Evolutionary conservation across 2,329 filamentous ascomycete genomes (phyloP), one percentile per base, ranked within the genome.

Genomic region (Colletotrichum caudatum): DNA sequence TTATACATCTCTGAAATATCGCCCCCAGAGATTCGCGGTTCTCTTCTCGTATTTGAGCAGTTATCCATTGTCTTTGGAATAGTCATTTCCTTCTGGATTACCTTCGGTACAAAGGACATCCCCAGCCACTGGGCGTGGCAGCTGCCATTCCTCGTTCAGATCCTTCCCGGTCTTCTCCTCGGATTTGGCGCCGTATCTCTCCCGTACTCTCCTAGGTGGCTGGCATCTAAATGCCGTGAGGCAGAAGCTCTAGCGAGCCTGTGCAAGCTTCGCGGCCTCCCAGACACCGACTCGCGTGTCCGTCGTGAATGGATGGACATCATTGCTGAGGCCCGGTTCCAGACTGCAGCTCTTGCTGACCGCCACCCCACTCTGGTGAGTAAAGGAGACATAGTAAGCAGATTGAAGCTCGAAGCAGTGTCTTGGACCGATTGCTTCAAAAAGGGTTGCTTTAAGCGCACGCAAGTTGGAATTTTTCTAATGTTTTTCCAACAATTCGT

Each of bases 401-500:
- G 79, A 6, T 73, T 87, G 18, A 82, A 83, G 60, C 80, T 87
- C 3, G 86, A 88, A 71, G 35, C 88, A 8, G 82, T 81, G 0
- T 80, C 81, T 1, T 89, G 85, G 81, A 74, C 78, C 0, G 87
- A 88, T 75, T 86, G 84, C 69, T 87, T 88, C 76, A 83, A 78
- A 69, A 79, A 78, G 20, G 84, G 85, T 4, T 86, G 84, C 75
- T 85, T 84, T 81, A 81, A 84, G 54, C 80, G 81, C 16, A 81
- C 80, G 0, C 73, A 77, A 58, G 81, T 89, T 23, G 88, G 86
- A 29, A 78, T 85, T 8, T 81, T 83, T 0, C 75, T 90, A 18
- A 86, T 87, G 82, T 89, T 90, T 75, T 90, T 89, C 76, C 87
- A 90, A 67, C 87, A 88, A 8, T 56, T 64, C 3, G 62, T 64